Conservation (phyloP, 2,329 filamentous ascomycete species). For the Penicillium sp. region DNA sequence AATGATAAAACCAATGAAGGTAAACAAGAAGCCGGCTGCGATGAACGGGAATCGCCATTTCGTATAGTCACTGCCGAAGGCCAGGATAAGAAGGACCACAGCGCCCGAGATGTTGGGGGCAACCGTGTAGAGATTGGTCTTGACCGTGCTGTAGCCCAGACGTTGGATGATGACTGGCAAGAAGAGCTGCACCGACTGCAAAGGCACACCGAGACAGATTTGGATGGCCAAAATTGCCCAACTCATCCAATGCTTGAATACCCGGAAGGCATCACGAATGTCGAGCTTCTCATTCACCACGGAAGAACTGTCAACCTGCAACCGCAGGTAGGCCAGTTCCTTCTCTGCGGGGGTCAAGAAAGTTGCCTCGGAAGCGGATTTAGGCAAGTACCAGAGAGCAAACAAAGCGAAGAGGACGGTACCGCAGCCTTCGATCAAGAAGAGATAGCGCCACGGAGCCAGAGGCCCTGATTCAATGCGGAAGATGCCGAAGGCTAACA, state of each 20-base stretch:
- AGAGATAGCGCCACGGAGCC: conserved; percentile 48
- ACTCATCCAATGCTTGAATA: conserved; percentile 32
- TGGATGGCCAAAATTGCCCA: conserved; percentile 31
- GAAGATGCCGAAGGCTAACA: conserved; percentile 45
- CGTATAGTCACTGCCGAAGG: conserved; percentile 66
- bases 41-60: conserved; percentile 67
- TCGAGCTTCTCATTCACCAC: conserved; percentile 35
- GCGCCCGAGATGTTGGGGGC: conserved; percentile 74
- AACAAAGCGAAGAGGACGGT: conserved; percentile 43
- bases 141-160: conserved; percentile 52
- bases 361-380: conserved; percentile 39
- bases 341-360: conserved; percentile 43
- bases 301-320: conserved; percentile 36
- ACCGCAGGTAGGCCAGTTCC: conserved; percentile 37
- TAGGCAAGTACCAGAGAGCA: conserved; percentile 43
- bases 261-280: conserved; percentile 28
- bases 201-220: conserved; percentile 31
- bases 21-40: conserved; percentile 67
- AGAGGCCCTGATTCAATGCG: conserved; percentile 36
- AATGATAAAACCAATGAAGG: conserved; percentile 72
- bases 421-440: conserved; percentile 47
- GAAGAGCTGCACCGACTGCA: conserved; percentile 32
- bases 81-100: conserved; percentile 67
- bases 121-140: conserved; percentile 67
- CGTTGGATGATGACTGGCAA: conserved; percentile 32